phyloP scores from a whole-genome alignment of 75 land plant species.

The Pinus albicaulis region DNA sequence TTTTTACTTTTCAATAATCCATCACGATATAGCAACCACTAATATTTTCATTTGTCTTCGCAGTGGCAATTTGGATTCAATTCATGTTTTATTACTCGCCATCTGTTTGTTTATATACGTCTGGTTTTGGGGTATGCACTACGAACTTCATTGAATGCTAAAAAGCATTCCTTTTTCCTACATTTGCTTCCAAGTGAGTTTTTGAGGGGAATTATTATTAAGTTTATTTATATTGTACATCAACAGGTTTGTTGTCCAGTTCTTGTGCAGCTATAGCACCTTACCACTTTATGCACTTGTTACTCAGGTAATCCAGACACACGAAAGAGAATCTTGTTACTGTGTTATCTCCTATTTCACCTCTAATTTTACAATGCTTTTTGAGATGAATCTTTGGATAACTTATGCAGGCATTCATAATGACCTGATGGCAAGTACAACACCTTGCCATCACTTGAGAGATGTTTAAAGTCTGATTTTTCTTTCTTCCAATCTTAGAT shows the following conservation, averaged over 20 bases:
- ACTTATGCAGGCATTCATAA: neutral
- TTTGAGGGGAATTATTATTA: neutral
- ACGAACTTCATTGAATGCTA: neutral
- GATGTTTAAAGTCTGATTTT: neutral
- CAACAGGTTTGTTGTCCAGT: constrained; percentile 24
- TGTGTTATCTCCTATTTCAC: neutral
- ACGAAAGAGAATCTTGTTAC: neutral
- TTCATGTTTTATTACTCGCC: constrained; percentile 19
- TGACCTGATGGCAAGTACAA: neutral
- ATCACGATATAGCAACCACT: neutral
- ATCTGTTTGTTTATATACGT: constrained; percentile 9
- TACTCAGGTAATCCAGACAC: constrained; percentile 25
- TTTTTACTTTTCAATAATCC: neutral
- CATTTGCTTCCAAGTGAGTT: neutral
- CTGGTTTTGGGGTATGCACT: constrained; percentile 19
- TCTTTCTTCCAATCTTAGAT: neutral
- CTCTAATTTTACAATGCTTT: neutral
- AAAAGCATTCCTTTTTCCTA: neutral
- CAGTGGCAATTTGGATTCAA: constrained; percentile 29
- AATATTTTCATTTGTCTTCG: neutral
- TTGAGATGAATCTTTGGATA: neutral
- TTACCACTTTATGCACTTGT: constrained; percentile 44
- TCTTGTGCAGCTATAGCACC: constrained; percentile 44
- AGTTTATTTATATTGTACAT: neutral
- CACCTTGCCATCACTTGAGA: neutral